These are phyloP conservation scores for Haematococcus sp. DNA, from an alignment of 139 green algal species.

Conservation along the genomic window DNA sequence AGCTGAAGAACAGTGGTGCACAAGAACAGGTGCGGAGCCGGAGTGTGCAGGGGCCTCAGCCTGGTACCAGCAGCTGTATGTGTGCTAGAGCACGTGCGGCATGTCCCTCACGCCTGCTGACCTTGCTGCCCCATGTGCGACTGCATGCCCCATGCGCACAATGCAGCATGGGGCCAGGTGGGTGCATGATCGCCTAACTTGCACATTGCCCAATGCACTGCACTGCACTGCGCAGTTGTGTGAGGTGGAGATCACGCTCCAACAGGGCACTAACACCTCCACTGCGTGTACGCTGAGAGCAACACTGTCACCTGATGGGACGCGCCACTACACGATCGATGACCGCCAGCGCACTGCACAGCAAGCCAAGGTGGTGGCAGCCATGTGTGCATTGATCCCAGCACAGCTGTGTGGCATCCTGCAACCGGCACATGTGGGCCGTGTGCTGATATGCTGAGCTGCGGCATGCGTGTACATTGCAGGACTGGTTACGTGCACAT, in stretches of 20 bases:
- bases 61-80: too few species aligned
- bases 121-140: too few species aligned
- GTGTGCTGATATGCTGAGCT: too few species aligned
- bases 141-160: too few species aligned
- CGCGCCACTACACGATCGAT: slow-evolving; percentile 37
- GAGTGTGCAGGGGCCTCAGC: background rate
- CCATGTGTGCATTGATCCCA: background rate
- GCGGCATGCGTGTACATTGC: background rate
- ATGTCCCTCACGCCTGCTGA: too few species aligned
- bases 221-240: slow-evolving; percentile 31
- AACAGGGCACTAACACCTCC: background rate
- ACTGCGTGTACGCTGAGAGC: slow-evolving; percentile 17
- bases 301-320: slow-evolving; percentile 36
- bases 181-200: too few species aligned
- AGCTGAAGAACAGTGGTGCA: slow-evolving; percentile 12
- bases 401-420: too few species aligned
- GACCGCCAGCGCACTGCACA: slow-evolving; percentile 12
- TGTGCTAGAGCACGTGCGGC: too few species aligned
- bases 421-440: too few species aligned
- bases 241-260: slow-evolving; percentile 29
- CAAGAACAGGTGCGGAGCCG: background rate
- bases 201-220: too few species aligned
- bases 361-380: slow-evolving; percentile 30
- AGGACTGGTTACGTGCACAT: slow-evolving; percentile 31
- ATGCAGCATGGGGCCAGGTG: too few species aligned